Evolutionary conservation across 768 basidiomycete genomes (phyloP), one percentile per base, ranked within the genome.

Genomic region (Mycena metata): DNA sequence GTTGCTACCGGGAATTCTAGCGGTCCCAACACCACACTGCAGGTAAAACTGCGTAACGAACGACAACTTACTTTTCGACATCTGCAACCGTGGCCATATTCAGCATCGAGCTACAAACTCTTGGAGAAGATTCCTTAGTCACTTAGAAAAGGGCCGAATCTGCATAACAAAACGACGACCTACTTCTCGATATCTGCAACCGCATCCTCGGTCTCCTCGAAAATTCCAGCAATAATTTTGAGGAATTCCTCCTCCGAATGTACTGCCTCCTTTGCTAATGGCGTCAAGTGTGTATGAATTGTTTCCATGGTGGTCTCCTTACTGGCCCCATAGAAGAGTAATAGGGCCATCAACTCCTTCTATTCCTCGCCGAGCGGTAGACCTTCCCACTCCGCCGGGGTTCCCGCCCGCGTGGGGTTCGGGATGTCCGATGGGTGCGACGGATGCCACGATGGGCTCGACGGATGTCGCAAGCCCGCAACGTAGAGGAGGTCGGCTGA

Each of bases 201-300:
- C 12, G 56, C 64, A 3, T 57, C 55, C 54, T 69, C 69, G 2
- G 69, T 59, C 46, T 60, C 58, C 43, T 42, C 49, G 3, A 69
- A 19, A 63, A 69, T 69, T 16, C 24, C 45, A 3, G 47, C 21
- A 5, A 60, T 41, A 39, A 65, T 50, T 15, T 50, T 43, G 1
- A 69, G 52, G 17, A 54, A 58, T 13, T 60, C 63, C 23, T 39
- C 35, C 54, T 68, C 64, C 0, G 69, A 59, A 26, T 76, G 75
- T 2, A 76, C 75, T 0, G 67, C 70, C 21, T 70, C 76, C 16
- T 79, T 77, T 24, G 72, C 76, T 42, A 78, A 70, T 59, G 77
- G 77, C 8, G 73, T 78, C 57, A 78, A 73, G 71, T 78, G 74
- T 26, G 74, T 79, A 54, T 75, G 78, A 71, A 73, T 76, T 10